phyloP scores from a whole-genome alignment of 257 asterid species.

The Osmanthus fragrans region DNA sequence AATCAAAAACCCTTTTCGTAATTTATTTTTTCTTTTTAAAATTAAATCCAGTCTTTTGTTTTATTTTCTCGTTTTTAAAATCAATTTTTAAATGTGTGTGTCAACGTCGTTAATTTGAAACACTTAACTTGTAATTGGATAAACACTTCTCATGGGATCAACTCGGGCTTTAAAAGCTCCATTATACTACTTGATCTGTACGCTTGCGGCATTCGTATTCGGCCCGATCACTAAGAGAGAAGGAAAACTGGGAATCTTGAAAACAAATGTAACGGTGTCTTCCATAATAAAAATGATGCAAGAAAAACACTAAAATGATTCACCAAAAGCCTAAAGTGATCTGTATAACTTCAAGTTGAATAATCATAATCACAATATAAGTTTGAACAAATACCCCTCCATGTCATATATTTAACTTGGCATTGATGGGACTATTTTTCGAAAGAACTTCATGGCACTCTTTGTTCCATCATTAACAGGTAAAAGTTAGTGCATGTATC shows the following conservation, averaged over 20 bases:
- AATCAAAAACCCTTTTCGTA: too few species aligned
- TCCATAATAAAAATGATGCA: background rate
- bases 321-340: background rate
- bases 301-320: background rate
- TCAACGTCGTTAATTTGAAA: too few species aligned
- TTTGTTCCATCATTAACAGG: background rate
- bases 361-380: slow-evolving; percentile 3
- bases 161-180: too few species aligned
- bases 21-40: too few species aligned
- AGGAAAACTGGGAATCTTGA: background rate
- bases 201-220: too few species aligned
- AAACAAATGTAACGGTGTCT: background rate
- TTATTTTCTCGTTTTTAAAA: too few species aligned
- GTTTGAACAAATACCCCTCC: background rate
- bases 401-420: background rate
- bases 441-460: background rate
- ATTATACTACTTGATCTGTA: too few species aligned
- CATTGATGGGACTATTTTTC: background rate
- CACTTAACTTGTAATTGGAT: too few species aligned
- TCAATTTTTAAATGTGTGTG: too few species aligned
- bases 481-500: background rate
- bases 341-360: background rate
- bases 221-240: too few species aligned
- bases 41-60: too few species aligned
- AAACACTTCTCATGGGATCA: too few species aligned